A percentile compares a stretch with the other conserved stretches of the same genome.
phyloP scores from a whole-genome alignment of 495 filamentous ascomycete genomes.

The Talaromyces proteolyticus region DNA sequence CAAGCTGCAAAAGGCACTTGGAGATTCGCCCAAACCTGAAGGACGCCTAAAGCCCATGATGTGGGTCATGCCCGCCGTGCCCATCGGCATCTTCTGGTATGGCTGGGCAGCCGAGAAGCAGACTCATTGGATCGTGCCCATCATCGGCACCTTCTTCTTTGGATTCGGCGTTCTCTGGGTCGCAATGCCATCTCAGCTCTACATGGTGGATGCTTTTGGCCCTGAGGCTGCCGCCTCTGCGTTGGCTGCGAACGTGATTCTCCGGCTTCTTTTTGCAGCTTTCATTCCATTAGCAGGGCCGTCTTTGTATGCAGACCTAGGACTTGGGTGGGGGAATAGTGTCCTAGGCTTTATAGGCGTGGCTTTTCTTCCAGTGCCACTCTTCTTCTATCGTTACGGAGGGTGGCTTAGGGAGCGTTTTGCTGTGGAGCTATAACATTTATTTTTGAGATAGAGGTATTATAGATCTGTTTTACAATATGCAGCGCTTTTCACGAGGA shows the following conservation, averaged over 20 bases:
- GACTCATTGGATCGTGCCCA: constrained; percentile 44
- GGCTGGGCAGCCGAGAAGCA: constrained; percentile 52
- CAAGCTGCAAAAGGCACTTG: constrained; percentile 31
- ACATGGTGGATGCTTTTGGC: constrained; percentile 55
- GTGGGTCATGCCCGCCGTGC: constrained; percentile 45
- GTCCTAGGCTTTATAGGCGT: constrained; percentile 38
- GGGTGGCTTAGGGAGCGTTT: constrained; percentile 9
- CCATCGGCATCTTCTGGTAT: constrained; percentile 56
- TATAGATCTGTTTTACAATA: no score
- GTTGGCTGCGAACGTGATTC: constrained; percentile 25
- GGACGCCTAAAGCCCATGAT: constrained; percentile 51
- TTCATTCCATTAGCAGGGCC: constrained; percentile 34
- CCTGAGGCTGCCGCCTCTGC: constrained; percentile 49
- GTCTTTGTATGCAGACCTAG: constrained; percentile 33
- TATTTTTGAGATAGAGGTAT: no score
- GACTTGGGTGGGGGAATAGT: constrained; percentile 43
- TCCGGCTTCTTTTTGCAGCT: constrained; percentile 31
- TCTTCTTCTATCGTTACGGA: constrained; percentile 21
- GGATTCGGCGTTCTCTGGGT: constrained; percentile 51
- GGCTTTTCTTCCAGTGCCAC: constrained; percentile 28
- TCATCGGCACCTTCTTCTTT: constrained; percentile 36
- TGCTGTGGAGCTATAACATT: no score
- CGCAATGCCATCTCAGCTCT: constrained; percentile 42
- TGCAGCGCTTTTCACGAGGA: no score
- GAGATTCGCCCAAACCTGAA: constrained; percentile 29